Evolutionary conservation across 208 protist species (phyloP).

Genomic region (Tritrichomonas musculus): DNA sequence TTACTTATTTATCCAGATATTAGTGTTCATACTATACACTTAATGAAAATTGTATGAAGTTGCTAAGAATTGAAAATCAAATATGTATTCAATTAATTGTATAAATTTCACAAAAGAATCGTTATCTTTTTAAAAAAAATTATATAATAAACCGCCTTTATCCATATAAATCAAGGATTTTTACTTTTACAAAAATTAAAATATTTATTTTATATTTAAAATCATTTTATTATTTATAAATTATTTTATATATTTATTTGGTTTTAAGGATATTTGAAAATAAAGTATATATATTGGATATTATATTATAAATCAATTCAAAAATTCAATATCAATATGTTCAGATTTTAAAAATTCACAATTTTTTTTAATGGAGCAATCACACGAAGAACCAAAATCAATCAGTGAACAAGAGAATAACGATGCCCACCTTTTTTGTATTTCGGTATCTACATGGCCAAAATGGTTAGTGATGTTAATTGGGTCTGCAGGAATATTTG

Average conservation of each 20-base stretch:
- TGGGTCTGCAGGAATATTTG: background rate
- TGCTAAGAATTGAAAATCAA: no score
- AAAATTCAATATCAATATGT: no score
- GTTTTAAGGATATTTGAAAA: background rate
- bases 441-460: background rate
- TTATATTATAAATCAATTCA: no score
- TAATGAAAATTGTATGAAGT: no score
- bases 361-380: no score
- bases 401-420: background rate
- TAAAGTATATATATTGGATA: background rate
- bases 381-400: no score
- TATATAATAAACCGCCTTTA: background rate
- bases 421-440: background rate
- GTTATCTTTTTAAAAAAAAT: no score
- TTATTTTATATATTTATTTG: background rate
- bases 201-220: background rate
- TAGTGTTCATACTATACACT: no score
- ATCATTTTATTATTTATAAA: background rate
- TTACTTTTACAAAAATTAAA: background rate
- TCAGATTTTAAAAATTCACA: no score
- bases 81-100: no score
- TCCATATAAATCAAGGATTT: background rate
- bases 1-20: no score
- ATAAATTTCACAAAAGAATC: no score
- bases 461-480: background rate